Evolutionary conservation across 345 rosid genomes (phyloP).

Genomic region (Kernera saxatilis): DNA sequence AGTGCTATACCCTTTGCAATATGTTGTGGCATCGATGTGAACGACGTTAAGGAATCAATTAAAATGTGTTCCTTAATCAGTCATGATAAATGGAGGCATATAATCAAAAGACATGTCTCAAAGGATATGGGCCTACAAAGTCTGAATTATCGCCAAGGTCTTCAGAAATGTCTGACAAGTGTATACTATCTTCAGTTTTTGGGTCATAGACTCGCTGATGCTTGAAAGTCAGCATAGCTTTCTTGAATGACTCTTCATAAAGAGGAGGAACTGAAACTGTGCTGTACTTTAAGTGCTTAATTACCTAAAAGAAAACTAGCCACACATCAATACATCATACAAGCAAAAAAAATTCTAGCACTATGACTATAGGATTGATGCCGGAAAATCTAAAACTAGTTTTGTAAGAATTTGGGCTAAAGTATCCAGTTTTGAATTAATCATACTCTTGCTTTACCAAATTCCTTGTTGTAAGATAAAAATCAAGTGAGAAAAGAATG

Average conservation of each 20-base stretch:
- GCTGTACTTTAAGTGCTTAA: conserved; percentile 84
- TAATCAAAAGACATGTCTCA: conserved; percentile 15
- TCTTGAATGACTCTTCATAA: conserved; percentile 82
- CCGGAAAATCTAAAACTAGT: conserved; percentile 2
- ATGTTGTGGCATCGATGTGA: conserved; percentile 58
- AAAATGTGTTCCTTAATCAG: neutral
- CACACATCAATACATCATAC: neutral
- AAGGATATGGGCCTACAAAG: conserved; percentile 98
- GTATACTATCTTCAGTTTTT: conserved; percentile 43
- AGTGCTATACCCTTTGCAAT: conserved; percentile 81
- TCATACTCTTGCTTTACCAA: neutral
- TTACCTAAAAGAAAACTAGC: conserved; percentile 48
- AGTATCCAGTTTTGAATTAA: neutral
- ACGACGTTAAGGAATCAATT: conserved; percentile 43
- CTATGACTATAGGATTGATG: neutral
- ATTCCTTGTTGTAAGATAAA: neutral
- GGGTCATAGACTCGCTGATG: conserved; percentile 93
- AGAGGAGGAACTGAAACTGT: conserved; percentile 67
- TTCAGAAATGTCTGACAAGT: conserved; percentile 47
- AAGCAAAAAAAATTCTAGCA: neutral
- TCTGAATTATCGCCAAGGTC: conserved; percentile 49
- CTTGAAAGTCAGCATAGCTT: conserved; percentile 82
- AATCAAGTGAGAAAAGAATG: conserved; percentile 14
- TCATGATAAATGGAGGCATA: neutral
- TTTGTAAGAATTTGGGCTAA: neutral